These are phyloP conservation scores for Carex cristatella DNA, from an alignment of 176 grass and related monocot genomes.

Conservation along the genomic window DNA sequence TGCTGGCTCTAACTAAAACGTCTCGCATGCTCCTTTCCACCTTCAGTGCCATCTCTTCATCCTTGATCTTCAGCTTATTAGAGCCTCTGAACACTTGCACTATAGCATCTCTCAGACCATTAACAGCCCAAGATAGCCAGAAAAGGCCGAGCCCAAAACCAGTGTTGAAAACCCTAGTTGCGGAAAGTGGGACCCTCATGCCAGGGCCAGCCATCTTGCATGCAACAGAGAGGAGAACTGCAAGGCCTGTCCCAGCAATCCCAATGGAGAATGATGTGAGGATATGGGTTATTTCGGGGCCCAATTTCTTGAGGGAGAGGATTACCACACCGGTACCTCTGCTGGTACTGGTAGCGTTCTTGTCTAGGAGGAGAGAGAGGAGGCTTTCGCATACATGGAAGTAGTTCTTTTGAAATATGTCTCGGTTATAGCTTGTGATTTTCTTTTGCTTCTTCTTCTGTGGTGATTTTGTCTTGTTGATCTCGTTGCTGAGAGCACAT, in stretches of 20 bases:
- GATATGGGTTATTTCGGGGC: conserved; percentile 54
- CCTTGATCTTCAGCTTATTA: conserved; percentile 30
- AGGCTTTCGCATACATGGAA: conserved; percentile 73
- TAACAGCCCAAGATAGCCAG: conserved; percentile 79
- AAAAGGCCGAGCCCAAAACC: conserved; percentile 78
- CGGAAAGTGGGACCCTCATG: conserved; percentile 41
- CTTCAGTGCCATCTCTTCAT: conserved; percentile 44
- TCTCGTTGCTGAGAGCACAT: conserved; percentile 25
- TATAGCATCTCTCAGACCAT: conserved; percentile 60
- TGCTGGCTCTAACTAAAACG: conserved; percentile 49
- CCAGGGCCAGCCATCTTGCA: conserved; percentile 44
- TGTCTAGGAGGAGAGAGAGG: conserved; percentile 71
- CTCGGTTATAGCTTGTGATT: conserved; percentile 48
- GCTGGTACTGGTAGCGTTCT: conserved; percentile 17
- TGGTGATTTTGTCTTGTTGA: conserved; percentile 40
- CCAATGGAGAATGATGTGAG: conserved; percentile 76
- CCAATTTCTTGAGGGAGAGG: conserved; percentile 61
- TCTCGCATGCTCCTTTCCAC: conserved; percentile 54
- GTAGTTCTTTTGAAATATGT: conserved; percentile 56
- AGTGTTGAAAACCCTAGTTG: conserved; percentile 54
- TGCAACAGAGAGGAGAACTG: conserved; percentile 73
- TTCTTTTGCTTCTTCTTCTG: conserved; percentile 75
- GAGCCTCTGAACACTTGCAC: conserved; percentile 39
- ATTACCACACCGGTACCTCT: conserved; percentile 16
- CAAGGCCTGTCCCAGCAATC: conserved; percentile 81